These are phyloP conservation scores for Psilocybe mexicana DNA, from an alignment of 1,284 basidiomycete species.

Conservation along the genomic window DNA sequence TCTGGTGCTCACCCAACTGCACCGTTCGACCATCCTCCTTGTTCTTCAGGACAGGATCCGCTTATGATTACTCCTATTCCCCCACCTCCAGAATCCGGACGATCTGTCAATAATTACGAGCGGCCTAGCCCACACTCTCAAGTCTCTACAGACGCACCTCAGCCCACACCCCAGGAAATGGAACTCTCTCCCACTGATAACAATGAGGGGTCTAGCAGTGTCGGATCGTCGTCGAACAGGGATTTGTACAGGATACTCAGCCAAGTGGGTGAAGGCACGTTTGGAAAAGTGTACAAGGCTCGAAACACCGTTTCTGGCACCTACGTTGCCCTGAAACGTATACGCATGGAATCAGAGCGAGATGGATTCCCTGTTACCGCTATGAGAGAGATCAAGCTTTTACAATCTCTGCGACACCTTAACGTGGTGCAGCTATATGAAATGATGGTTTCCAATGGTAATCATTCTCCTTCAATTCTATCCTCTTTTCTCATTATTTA, in stretches of 20 bases:
- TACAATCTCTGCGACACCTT: conserved; percentile 87
- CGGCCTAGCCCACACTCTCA: conserved; percentile 8
- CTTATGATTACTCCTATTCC: background rate
- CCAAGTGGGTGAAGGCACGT: conserved; percentile 98
- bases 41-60: background rate
- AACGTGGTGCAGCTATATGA: conserved; percentile 92
- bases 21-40: background rate
- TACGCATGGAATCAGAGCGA: conserved; percentile 96
- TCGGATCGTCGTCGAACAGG: conserved; percentile 29
- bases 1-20: background rate
- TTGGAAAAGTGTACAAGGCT: conserved; percentile 99
- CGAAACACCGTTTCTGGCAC: conserved; percentile 74
- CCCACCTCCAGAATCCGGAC: background rate
- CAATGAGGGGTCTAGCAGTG: conserved; percentile 8
- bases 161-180: conserved; percentile 9
- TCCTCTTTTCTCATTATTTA: conserved; percentile 1
- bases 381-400: conserved; percentile 97
- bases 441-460: conserved; percentile 98
- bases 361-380: conserved; percentile 99
- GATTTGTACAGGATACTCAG: conserved; percentile 87
- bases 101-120: background rate
- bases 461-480: conserved; percentile 23
- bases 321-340: conserved; percentile 93
- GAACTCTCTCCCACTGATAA: conserved; percentile 10
- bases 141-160: conserved; percentile 2